Evolutionary conservation across 2,329 filamentous ascomycete genomes (phyloP).

Genomic region (Cercospora brassicicola): DNA sequence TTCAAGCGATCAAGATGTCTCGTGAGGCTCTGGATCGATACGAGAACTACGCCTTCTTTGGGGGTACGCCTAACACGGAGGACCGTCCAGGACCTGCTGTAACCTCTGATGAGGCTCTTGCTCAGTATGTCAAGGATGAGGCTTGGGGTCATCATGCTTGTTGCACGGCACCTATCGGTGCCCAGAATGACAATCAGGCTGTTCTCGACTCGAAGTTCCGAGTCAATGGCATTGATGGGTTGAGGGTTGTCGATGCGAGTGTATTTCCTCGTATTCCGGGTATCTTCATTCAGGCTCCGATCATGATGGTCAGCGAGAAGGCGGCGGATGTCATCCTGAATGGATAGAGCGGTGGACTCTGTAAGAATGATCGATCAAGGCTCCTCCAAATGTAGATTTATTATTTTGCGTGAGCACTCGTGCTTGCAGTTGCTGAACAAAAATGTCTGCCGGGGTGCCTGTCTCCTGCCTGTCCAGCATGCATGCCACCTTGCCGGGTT

Average conservation of each 20-base stretch:
- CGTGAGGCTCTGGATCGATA: constrained; percentile 29
- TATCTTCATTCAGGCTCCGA: constrained; percentile 54
- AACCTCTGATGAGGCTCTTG: constrained; percentile 47
- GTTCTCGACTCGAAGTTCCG: constrained; percentile 23
- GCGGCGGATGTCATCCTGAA: constrained; percentile 57
- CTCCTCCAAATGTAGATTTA: neutral
- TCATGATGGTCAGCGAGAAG: constrained; percentile 62
- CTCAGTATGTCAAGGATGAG: constrained; percentile 47
- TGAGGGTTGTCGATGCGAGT: constrained; percentile 31
- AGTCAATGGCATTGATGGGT: constrained; percentile 19
- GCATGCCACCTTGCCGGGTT: neutral
- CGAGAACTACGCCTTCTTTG: constrained; percentile 13
- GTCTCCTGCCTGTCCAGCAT: neutral
- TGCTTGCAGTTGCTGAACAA: neutral
- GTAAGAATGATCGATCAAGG: neutral
- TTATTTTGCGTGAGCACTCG: neutral
- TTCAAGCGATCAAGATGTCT: constrained; percentile 42
- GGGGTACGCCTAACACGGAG: constrained; percentile 34
- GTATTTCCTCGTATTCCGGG: constrained; percentile 57
- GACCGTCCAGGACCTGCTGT: constrained; percentile 46
- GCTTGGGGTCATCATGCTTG: constrained; percentile 60
- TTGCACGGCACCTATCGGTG: constrained; percentile 57
- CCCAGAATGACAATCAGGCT: constrained; percentile 27
- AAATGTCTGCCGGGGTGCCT: neutral
- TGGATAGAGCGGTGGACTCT: neutral